Base-by-base conservation (phyloP, 148 eudicot species). In the Drosera capensis region DNA sequence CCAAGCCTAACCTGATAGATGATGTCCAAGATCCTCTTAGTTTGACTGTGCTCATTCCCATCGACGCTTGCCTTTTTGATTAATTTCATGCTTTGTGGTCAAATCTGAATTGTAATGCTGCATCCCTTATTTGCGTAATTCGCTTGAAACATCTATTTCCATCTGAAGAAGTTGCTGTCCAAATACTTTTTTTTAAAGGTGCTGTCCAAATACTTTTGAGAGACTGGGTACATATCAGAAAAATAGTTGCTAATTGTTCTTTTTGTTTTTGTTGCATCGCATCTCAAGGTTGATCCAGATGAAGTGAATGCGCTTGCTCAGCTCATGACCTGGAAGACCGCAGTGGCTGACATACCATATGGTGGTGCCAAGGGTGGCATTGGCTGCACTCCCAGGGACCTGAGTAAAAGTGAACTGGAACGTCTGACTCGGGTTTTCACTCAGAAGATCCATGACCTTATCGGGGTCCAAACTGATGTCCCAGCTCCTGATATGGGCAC, bases 401-500 rank as follows among this genome's bases (percentile, higher is more conserved):
- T 90, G 17, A 78, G 80, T 61, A 31, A 65, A 23, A 78, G 95
- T 39, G 97, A 90, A 59, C 74, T 80, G 0, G 97, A 90, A 60
- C 70, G 97, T 23, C 74, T 90, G 35, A 90, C 97, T 13, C 46
- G 97, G 59, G 97, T 90, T 25, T 90, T 90, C 58, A 90, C 97
- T 2, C 97, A 90, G 48, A 84, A 86, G 74, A 75, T 90, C 47
- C 95, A 90, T 40, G 97, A 90, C 51, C 82, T 90, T 2, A 77
- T 90, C 43, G 97, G 97, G 41, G 63, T 78, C 47, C 94, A 90
- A 59, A 80, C 80, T 3, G 94, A 88, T 64, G 97, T 88, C 66
- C 97, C 97, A 6, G 97, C 97, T 22, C 97, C 97, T 36, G 97
- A 90, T 65, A 90, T 90, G 97, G 97, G 97, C 55, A 90, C 97